Base-by-base conservation (phyloP, 2,329 filamentous ascomycete species). In the Basipetospora chlamydospora region DNA sequence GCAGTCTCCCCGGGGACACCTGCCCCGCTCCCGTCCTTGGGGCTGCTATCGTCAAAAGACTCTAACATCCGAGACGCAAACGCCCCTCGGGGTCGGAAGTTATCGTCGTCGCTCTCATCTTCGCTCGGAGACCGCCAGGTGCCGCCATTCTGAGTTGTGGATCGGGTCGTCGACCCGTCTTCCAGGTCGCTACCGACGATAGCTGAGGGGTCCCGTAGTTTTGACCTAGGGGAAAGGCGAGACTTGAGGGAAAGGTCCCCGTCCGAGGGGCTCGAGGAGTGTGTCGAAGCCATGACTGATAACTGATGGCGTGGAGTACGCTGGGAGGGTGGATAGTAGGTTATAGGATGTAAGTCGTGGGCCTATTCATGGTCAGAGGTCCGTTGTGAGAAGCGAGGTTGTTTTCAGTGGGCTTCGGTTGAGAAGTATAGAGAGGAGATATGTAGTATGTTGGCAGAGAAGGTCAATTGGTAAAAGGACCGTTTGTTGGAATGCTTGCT, bases 11-110 rank as follows among this genome's bases (percentile, higher is more conserved):
- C 43, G 9, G 42, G 40, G 18, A 47, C 17, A 17, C 35, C n/a
- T 33, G 34, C 25, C 18, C 16, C 18, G 38, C 23, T 17, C 38
- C 41, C 9, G 6, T 26, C 16, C 13, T 31, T 17, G 5, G 28
- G 10, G 6, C 26, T 11, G 9, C 31, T 18, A 18, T 37, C 13
- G 26, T 44, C 33, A 16, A 41, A 39, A 22, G 42, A 45, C 28
- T 52, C 66, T 42, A 70, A 66, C 66, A 85, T 74, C 35, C 73
- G 65, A 12, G 77, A 66, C 10, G 77, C 77, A 45, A 83, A 61
- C 36, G 70, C 68, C 17, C 78, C 77, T 38, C 68, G 66, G 1
- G 79, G 79, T 30, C 62, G 60, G 3, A 66, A 28, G 44, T 51
- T 34, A 28, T 52, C 53, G 6, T 54, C 50, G 29, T 52, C 52